Conservation (phyloP, 768 basidiomycete genomes). For the Calocybe gangraenosa region DNA sequence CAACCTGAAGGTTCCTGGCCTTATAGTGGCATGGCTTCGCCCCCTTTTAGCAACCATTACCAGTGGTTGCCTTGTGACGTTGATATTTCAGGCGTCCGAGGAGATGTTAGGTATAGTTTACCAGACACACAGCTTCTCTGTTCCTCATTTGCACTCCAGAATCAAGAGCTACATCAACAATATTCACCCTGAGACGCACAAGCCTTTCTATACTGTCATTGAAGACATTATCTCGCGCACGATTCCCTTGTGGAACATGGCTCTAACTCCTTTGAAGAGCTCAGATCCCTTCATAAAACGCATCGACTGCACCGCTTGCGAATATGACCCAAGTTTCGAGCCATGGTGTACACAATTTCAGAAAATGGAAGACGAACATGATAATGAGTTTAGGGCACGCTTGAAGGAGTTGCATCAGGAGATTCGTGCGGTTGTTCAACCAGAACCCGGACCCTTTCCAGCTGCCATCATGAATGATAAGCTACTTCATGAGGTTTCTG, state of each 20-base stretch:
- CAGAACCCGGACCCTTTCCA: constrained; percentile 13
- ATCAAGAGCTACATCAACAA: constrained; percentile 42
- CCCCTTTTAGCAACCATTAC: constrained; percentile 3
- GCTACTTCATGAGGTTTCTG: background rate
- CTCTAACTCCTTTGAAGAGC: constrained; percentile 16
- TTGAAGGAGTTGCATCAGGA: constrained; percentile 7
- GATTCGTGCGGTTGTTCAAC: constrained; percentile 9
- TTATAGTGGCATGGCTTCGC: background rate
- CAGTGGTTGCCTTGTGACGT: constrained; percentile 27
- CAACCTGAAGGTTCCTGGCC: background rate
- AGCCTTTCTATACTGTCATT: constrained; percentile 22
- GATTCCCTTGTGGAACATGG: constrained; percentile 29
- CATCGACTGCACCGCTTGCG: constrained; percentile 11
- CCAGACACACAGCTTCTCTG: background rate
- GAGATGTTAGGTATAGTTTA: constrained; percentile 16
- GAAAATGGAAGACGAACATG: constrained; percentile 14
- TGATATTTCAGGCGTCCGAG: constrained; percentile 17
- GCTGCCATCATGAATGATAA: constrained; percentile 2
- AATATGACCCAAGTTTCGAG: constrained; percentile 16
- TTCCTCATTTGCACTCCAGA: constrained; percentile 7
- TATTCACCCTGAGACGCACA: constrained; percentile 26
- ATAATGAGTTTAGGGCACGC: constrained; percentile 13
- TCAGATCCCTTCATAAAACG: constrained; percentile 3
- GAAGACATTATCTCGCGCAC: constrained; percentile 22
- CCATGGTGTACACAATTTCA: constrained; percentile 12